Conservation (phyloP, 352 stramenopile species). For the Phytophthora pinifolia region DNA sequence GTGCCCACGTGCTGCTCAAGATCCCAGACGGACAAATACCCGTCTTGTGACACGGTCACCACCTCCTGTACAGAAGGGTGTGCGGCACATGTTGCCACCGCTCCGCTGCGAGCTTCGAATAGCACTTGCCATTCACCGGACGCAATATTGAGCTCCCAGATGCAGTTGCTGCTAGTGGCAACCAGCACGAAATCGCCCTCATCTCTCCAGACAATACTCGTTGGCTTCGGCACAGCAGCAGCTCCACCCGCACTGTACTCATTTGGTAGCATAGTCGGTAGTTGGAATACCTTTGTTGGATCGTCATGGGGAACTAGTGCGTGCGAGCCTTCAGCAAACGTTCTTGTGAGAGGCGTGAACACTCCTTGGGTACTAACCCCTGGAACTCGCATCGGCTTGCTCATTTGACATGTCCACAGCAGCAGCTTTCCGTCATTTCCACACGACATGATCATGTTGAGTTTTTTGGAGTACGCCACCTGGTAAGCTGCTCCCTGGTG, state of each 20-base stretch:
- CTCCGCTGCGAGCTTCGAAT: conserved; percentile 52
- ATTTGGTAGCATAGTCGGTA: conserved; percentile 40
- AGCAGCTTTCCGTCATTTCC: conserved; percentile 50
- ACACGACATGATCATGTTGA: conserved; percentile 53
- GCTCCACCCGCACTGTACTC: conserved; percentile 18
- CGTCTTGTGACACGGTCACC: conserved; percentile 49
- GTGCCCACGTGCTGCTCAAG: conserved; percentile 41
- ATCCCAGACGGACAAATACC: conserved; percentile 60
- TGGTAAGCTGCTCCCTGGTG: conserved; percentile 50
- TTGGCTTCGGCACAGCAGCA: conserved; percentile 37
- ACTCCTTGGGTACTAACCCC: conserved; percentile 59
- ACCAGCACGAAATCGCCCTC: conserved; percentile 54
- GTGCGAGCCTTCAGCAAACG: conserved; percentile 55
- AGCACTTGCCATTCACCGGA: conserved; percentile 51
- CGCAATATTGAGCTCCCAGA: conserved; percentile 60
- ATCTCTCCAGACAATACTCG: conserved; percentile 57
- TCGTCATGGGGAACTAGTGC: conserved; percentile 35
- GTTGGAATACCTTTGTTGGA: conserved; percentile 34
- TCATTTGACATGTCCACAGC: conserved; percentile 60
- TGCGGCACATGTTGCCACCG: conserved; percentile 32
- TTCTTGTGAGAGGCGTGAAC: conserved; percentile 51
- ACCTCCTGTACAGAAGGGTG: conserved; percentile 52
- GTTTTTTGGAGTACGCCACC: conserved; percentile 56
- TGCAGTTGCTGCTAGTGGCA: conserved; percentile 54
- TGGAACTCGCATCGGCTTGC: conserved; percentile 49